Percentiles rank a stretch among this genome's conserved stretches.
Evolutionary conservation across 2,329 filamentous ascomycete species (phyloP).

Genomic region (Fusarium sp.): DNA sequence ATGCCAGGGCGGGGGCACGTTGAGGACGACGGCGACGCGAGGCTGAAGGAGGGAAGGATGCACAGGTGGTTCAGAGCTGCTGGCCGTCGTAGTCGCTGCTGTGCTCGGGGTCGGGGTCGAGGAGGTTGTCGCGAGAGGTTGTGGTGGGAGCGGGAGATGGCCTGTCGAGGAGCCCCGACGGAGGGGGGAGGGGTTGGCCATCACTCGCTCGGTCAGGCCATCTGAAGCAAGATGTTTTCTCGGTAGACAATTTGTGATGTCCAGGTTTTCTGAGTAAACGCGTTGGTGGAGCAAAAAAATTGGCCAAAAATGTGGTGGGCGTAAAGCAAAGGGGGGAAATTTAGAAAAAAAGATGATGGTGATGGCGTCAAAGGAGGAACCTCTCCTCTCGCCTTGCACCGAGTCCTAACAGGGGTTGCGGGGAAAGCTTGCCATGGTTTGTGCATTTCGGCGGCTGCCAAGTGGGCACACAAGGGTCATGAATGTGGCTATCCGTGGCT

Average conservation of each 20-base stretch:
- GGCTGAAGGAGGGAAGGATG: constrained; percentile 72
- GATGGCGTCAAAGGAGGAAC: constrained; percentile 40
- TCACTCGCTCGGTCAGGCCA: constrained; percentile 42
- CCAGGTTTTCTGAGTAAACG: background rate
- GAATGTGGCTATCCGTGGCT: constrained; percentile 11
- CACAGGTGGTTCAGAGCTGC: constrained; percentile 23
- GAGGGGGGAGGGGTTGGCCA: constrained; percentile 42
- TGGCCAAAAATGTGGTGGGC: background rate
- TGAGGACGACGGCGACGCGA: constrained; percentile 81
- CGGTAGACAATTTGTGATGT: background rate
- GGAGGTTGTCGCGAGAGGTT: constrained; percentile 28
- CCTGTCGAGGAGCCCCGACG: constrained; percentile 41
- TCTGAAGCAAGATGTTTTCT: constrained; percentile 20
- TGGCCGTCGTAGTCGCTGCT: background rate
- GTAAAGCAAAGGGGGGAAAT: constrained; percentile 1
- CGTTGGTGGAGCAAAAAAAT: background rate
- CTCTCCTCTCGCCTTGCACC: constrained; percentile 1
- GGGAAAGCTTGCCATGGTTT: constrained; percentile 8
- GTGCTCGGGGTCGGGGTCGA: constrained; percentile 4
- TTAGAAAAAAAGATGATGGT: constrained; percentile 14
- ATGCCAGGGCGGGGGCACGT: constrained; percentile 79
- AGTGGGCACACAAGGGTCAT: constrained; percentile 27
- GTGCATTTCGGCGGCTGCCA: constrained; percentile 8
- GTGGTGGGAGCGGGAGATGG: constrained; percentile 38
- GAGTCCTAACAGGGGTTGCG: constrained; percentile 30